These are phyloP conservation scores for Theileria annulata DNA, from an alignment of 169 alveolate species.

Conservation along the genomic window DNA sequence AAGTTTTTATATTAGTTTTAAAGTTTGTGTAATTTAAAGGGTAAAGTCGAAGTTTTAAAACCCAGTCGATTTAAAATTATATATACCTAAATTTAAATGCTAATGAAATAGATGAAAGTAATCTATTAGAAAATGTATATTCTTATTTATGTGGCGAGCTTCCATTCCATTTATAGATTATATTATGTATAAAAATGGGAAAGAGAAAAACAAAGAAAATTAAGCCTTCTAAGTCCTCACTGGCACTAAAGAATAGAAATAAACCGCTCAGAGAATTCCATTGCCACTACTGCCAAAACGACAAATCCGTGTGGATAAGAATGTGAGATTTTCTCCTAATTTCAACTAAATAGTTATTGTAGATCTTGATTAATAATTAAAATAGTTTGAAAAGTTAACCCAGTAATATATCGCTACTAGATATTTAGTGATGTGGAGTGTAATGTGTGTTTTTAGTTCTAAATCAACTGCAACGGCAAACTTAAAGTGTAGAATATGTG, in stretches of 20 bases:
- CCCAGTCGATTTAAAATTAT: neutral
- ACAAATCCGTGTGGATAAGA: slow-evolving; percentile 86
- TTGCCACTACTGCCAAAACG: slow-evolving; percentile 93
- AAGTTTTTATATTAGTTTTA: too few relatives aligned
- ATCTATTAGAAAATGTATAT: neutral
- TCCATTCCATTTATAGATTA: neutral
- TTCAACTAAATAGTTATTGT: too few relatives aligned
- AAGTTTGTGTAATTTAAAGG: neutral
- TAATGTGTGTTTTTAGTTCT: neutral
- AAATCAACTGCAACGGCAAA: slow-evolving; percentile 52
- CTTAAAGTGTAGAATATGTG: slow-evolving; percentile 86
- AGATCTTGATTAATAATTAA: neutral
- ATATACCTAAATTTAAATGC: neutral
- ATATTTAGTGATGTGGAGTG: neutral
- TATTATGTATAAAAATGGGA: slow-evolving; percentile 22
- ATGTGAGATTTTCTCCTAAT: slow-evolving; percentile 68
- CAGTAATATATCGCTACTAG: slow-evolving; percentile 4
- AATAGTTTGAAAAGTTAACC: neutral
- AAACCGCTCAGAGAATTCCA: slow-evolving; percentile 91
- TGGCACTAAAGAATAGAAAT: slow-evolving; percentile 52
- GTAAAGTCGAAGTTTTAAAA: neutral
- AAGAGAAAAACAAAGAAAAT: slow-evolving; percentile 59
- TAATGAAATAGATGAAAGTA: neutral
- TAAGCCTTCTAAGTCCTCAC: slow-evolving; percentile 46
- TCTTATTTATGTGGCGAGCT: neutral